Evolutionary conservation across 805 yeast species (phyloP), one percentile per base, ranked within the genome.

Genomic region (Ogataea philodendri): DNA sequence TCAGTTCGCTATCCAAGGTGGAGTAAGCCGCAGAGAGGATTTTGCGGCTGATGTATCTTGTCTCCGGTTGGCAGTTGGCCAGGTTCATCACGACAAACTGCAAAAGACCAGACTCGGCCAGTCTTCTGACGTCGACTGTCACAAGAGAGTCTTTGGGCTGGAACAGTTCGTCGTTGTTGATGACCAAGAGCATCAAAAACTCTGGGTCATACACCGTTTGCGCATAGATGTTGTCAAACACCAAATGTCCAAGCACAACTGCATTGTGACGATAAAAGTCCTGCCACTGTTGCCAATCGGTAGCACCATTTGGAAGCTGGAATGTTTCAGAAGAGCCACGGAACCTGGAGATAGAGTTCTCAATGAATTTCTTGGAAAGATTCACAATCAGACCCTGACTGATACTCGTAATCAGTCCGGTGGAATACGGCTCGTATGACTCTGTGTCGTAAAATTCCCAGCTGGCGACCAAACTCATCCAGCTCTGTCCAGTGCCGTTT

Each of bases 111-210:
- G 84, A 67, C 2, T 79, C 84, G 4, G 81, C 63, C 17, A 85
- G 58, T 29, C 67, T 70, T 46, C 70, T 73, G 27, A 83, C 58
- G 41, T 83, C 76, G 35, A 80, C 68, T 10, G 54, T 57, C 30
- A 46, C 29, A 1, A 39, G 42, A 7, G 43, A 42, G 40, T 27
- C 47, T 36, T 30, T 45, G 9, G 60, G 37, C 17, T 53, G 58
- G 26, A 83, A 69, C 20, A 84, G 62, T 42, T 83, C 89, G 4
- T 76, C 79, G 47, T 78, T 83, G 54, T 79, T 81, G 22, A 82
- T 54, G 4, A 81, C 59, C 41, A 80, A 52, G 36, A 82, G 63
- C 42, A 85, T 55, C 22, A 88, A 48, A 50, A 88, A 85, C 51
- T 81, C 78, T n/a, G 78, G 71, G 52, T 86, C 90, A 56, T 88